These are phyloP conservation scores for Eucalyptus curtisii DNA, from an alignment of 345 rosid species.

Conservation along the genomic window DNA sequence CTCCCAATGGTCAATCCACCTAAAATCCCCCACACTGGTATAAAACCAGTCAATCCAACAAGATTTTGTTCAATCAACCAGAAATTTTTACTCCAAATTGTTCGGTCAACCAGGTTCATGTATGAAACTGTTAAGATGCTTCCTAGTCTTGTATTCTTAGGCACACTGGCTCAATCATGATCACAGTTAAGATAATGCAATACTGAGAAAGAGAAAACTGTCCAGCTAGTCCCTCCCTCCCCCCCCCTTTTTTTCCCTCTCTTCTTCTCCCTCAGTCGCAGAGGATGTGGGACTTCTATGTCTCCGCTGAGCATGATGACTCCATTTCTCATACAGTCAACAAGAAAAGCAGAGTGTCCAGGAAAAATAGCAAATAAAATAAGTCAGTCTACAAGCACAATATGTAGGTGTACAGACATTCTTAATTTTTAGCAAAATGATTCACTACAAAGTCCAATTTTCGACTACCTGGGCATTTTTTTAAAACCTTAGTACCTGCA, in stretches of 20 bases:
- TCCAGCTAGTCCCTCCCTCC: neutral
- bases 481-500: neutral
- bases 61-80: neutral
- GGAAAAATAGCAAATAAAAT: neutral
- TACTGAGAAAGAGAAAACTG: neutral
- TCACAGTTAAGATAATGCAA: neutral
- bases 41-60: neutral
- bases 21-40: neutral
- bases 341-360: neutral
- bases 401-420: neutral
- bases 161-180: neutral
- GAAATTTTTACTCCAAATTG: neutral
- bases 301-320: neutral
- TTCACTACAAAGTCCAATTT: neutral
- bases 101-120: neutral
- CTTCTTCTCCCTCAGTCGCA: neutral
- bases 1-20: neutral
- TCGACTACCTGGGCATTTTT: neutral
- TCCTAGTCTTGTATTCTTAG: neutral
- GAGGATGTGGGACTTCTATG: neutral
- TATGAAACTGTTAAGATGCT: neutral
- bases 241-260: fast-evolving
- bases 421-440: neutral
- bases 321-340: neutral
- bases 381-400: neutral